These are phyloP conservation scores for Ascochyta fabae DNA, from an alignment of 2,329 filamentous ascomycete species.

Conservation along the genomic window DNA sequence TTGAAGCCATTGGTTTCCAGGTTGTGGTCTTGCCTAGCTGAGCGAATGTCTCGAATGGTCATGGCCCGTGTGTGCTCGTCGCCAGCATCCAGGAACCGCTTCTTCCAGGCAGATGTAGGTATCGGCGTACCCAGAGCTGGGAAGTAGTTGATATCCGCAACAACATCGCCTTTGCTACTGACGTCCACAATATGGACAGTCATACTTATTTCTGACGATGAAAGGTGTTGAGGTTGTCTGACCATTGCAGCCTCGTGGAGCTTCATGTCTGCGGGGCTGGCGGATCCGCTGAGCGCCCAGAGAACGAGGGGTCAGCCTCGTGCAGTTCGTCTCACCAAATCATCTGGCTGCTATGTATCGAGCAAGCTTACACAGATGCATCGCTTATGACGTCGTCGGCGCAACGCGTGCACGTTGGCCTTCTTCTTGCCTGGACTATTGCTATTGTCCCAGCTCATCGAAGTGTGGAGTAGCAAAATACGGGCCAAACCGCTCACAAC, in stretches of 20 bases:
- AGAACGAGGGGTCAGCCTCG: slow-evolving; percentile 2
- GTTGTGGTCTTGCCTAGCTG: slow-evolving; percentile 28
- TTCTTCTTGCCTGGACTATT: neutral
- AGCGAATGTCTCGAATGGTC: slow-evolving; percentile 53
- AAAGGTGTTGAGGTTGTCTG: no score
- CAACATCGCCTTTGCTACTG: slow-evolving; percentile 6
- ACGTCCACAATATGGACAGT: neutral
- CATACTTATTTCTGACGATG: neutral
- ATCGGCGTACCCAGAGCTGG: slow-evolving; percentile 22
- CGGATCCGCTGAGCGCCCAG: slow-evolving; percentile 5
- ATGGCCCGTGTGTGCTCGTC: slow-evolving; percentile 30
- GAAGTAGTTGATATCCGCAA: slow-evolving; percentile 30
- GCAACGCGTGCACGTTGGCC: neutral
- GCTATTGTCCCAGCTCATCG: neutral
- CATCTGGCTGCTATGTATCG: neutral
- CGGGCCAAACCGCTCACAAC: neutral
- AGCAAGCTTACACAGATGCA: neutral
- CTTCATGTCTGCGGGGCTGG: slow-evolving; percentile 2
- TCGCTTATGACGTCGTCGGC: slow-evolving; percentile 3
- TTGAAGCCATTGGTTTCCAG: slow-evolving; percentile 7
- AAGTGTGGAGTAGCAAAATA: neutral
- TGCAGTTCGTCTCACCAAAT: neutral
- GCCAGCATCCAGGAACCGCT: slow-evolving; percentile 14
- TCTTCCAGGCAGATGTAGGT: slow-evolving; percentile 22
- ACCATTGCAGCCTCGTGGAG: neutral